Evolutionary conservation across 2,329 filamentous ascomycete species (phyloP).

Genomic region (Fusarium palustre): DNA sequence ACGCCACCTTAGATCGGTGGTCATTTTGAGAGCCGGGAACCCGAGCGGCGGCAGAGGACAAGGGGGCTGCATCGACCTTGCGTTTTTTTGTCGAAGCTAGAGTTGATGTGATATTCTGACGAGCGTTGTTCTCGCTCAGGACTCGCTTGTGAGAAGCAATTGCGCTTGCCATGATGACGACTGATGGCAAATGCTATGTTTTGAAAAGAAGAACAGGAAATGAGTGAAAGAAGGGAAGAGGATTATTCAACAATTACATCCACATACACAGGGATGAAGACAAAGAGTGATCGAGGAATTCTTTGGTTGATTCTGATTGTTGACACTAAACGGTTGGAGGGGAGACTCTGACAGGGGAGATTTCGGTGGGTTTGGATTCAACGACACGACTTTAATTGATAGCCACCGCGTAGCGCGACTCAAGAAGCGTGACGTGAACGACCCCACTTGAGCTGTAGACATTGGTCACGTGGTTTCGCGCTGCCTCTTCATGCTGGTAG

Average conservation of each 20-base stretch:
- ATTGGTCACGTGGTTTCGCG: conserved; percentile 49
- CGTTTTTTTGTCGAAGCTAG: conserved; percentile 79
- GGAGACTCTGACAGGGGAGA: conserved; percentile 31
- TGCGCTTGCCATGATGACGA: conserved; percentile 60
- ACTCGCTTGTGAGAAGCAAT: conserved; percentile 78
- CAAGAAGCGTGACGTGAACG: conserved; percentile 53
- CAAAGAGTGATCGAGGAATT: conserved; percentile 11
- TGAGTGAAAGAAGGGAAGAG: neutral
- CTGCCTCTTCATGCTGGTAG: neutral
- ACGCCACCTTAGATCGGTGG: conserved; percentile 71
- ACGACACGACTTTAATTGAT: conserved; percentile 50
- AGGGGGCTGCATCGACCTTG: conserved; percentile 75
- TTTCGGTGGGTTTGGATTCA: conserved; percentile 31
- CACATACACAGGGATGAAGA: conserved; percentile 29
- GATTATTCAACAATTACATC: conserved; percentile 2
- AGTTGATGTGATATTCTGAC: conserved; percentile 71
- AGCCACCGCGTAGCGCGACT: conserved; percentile 50
- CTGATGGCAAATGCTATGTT: conserved; percentile 28
- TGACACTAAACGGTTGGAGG: conserved; percentile 31
- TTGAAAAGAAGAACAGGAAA: conserved; percentile 9
- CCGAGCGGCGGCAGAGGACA: conserved; percentile 65
- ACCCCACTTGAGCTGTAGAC: conserved; percentile 43
- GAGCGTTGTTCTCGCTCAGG: conserved; percentile 74
- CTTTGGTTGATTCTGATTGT: conserved; percentile 31
- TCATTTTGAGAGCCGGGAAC: conserved; percentile 73